phyloP scores from a whole-genome alignment of 2,329 filamentous ascomycete genomes.

The Thielaviopsis euricoi region DNA sequence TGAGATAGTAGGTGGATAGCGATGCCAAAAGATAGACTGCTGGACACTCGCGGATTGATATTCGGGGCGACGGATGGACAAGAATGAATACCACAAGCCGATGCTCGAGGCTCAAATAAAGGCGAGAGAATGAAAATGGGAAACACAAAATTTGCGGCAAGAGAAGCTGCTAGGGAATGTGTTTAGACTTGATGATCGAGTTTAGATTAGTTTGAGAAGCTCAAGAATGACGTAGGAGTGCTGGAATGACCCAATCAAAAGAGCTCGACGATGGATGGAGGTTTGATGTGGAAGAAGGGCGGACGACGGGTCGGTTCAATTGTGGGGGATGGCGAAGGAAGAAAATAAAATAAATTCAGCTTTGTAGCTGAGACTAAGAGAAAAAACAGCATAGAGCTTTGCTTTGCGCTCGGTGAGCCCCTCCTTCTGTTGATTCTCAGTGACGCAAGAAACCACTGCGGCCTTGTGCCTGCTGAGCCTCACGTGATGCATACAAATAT shows the following conservation, averaged over 20 bases:
- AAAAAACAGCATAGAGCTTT: neutral
- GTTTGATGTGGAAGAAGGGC: neutral
- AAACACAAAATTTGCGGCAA: neutral
- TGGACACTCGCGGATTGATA: neutral
- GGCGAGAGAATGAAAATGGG: neutral
- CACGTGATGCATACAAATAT: neutral
- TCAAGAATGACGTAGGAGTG: neutral
- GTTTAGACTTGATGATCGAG: neutral
- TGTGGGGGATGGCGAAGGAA: neutral
- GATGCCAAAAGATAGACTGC: neutral
- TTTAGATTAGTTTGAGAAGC: neutral
- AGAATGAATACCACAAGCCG: too few species aligned
- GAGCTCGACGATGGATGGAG: neutral
- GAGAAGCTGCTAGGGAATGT: neutral
- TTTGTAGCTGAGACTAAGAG: neutral
- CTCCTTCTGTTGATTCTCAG: neutral
- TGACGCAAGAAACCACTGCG: neutral
- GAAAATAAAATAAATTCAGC: neutral
- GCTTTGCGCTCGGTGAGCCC: neutral
- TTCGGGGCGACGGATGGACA: too few species aligned
- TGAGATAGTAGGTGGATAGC: neutral
- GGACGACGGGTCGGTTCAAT: neutral
- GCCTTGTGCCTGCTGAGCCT: neutral
- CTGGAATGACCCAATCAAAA: neutral
- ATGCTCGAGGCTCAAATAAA: neutral